Evolutionary conservation across 495 filamentous ascomycete genomes (phyloP).

Genomic region (Penicillium cosmopolitanum): DNA sequence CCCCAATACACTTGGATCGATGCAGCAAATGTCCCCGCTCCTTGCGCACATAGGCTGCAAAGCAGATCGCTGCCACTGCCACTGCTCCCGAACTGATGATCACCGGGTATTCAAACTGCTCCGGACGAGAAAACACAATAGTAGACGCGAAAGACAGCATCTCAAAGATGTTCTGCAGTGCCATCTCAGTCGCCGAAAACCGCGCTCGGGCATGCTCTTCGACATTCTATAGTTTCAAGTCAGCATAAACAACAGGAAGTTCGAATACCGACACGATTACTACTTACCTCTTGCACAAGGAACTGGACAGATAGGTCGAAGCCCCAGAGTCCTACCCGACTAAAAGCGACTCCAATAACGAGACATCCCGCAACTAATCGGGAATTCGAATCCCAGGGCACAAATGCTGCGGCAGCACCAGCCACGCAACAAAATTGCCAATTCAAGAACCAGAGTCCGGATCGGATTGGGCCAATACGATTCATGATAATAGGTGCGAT

Average conservation of each 20-base stretch:
- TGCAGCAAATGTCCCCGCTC: constrained; percentile 69
- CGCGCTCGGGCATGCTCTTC: constrained; percentile 51
- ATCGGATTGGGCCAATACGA: constrained; percentile 58
- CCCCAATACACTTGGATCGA: constrained; percentile 36
- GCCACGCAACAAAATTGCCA: constrained; percentile 62
- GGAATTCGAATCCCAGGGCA: constrained; percentile 36
- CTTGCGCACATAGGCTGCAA: constrained; percentile 58
- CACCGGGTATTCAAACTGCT: constrained; percentile 64
- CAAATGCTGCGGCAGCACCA: constrained; percentile 42
- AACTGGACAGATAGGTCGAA: constrained; percentile 69
- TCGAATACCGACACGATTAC: constrained; percentile 1
- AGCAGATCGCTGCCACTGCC: constrained; percentile 50
- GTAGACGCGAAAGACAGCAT: constrained; percentile 64
- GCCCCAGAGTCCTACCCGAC: constrained; percentile 67
- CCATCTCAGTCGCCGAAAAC: constrained; percentile 65
- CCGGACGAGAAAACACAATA: constrained; percentile 58
- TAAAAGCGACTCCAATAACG: constrained; percentile 56
- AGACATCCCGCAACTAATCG: constrained; percentile 48
- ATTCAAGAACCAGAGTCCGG: constrained; percentile 65
- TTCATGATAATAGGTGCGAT: constrained; percentile 54
- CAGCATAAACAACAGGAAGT: not conserved
- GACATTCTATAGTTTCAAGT: constrained; percentile 44
- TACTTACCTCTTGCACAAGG: constrained; percentile 65
- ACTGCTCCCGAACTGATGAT: constrained; percentile 59
- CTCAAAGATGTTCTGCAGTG: constrained; percentile 69